These are phyloP conservation scores for Gautieria morchelliformis DNA, from an alignment of 768 basidiomycete species.

Conservation along the genomic window DNA sequence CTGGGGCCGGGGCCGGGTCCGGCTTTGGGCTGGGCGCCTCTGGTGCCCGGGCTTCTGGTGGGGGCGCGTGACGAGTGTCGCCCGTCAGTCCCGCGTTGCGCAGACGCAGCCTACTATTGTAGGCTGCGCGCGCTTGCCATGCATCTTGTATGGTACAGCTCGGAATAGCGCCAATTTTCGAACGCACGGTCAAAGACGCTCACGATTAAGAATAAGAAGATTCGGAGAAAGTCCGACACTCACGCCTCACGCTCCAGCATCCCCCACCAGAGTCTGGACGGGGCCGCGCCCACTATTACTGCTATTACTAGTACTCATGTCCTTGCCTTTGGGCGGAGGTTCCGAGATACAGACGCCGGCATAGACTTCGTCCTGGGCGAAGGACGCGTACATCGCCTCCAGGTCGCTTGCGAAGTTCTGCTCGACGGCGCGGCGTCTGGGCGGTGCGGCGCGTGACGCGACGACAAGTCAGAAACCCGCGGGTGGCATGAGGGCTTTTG, in stretches of 20 bases:
- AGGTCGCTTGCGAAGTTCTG: slow-evolving; percentile 2
- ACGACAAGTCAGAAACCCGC: not conserved
- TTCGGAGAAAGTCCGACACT: not conserved
- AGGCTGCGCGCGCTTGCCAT: too few relatives aligned
- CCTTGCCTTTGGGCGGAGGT: not conserved
- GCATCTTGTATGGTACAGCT: too few relatives aligned
- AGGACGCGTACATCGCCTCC: slow-evolving; percentile 3
- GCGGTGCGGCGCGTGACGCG: not conserved
- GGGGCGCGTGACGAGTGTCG: too few relatives aligned
- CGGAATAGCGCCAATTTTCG: too few relatives aligned
- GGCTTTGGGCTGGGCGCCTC: too few relatives aligned
- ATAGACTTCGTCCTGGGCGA: slow-evolving; percentile 1
- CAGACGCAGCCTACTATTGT: too few relatives aligned
- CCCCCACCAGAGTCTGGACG: not conserved
- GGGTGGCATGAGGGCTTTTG: not conserved
- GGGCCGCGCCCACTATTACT: not conserved
- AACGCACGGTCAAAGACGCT: too few relatives aligned
- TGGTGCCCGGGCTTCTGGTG: too few relatives aligned
- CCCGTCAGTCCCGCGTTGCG: too few relatives aligned
- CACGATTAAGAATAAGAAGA: too few relatives aligned
- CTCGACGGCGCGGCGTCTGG: slow-evolving; percentile 6
- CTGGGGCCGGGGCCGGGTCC: too few relatives aligned
- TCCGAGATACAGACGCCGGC: not conserved
- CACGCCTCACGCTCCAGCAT: not conserved
- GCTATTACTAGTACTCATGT: not conserved